phyloP scores from a whole-genome alignment of 345 rosid genomes.

The Acer campestre region DNA sequence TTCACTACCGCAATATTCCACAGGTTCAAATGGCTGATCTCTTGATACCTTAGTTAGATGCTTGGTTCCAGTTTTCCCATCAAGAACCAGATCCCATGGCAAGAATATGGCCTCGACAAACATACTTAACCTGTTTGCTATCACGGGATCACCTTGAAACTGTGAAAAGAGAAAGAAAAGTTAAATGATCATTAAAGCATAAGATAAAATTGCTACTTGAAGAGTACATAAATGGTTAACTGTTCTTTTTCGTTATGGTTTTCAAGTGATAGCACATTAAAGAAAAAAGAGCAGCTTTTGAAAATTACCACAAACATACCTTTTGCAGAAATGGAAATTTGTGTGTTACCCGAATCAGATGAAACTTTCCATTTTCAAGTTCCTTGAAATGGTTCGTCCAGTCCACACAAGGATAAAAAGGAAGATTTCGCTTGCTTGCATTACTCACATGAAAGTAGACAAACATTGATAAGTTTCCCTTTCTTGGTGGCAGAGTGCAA shows the following conservation, averaged over 20 bases:
- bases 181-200: background rate
- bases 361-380: slow-evolving; percentile 52
- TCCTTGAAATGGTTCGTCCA: slow-evolving; percentile 40
- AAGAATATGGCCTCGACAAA: slow-evolving; percentile 71
- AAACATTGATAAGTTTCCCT: slow-evolving; percentile 36
- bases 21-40: slow-evolving; percentile 18
- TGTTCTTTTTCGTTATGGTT: background rate
- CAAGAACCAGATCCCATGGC: slow-evolving; percentile 73
- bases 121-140: slow-evolving; percentile 36
- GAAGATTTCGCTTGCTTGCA: slow-evolving; percentile 42
- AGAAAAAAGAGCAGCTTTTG: background rate
- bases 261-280: background rate
- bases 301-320: slow-evolving; percentile 33
- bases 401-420: slow-evolving; percentile 36
- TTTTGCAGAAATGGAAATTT: slow-evolving; percentile 58
- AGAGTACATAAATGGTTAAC: background rate
- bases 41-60: slow-evolving; percentile 24
- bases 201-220: background rate
- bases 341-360: slow-evolving; percentile 60
- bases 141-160: slow-evolving; percentile 47
- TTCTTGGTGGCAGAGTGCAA: slow-evolving; percentile 32
- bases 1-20: slow-evolving; percentile 11
- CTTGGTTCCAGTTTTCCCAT: slow-evolving; percentile 41
- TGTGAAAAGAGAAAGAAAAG: slow-evolving; percentile 27
- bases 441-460: slow-evolving; percentile 42